A percentile compares a stretch with the other conserved stretches of the same genome.
phyloP scores from a whole-genome alignment of 1,284 basidiomycete genomes.

The Xerocomus minutiporus region DNA sequence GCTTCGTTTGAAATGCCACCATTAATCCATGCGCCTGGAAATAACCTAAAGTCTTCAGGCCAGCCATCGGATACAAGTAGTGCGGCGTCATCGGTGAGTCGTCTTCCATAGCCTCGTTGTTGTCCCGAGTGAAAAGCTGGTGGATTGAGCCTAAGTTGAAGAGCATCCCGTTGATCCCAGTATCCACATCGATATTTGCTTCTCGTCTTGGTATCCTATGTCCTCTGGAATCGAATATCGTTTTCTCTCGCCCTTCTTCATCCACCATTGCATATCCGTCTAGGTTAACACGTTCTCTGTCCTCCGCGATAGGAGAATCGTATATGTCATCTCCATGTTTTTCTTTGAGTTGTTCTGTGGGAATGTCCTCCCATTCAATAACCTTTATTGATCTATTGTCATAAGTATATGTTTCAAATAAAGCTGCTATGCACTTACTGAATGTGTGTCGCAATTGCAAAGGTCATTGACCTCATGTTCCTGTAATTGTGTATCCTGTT shows the following conservation, averaged over 20 bases:
- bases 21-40: slow-evolving; percentile 4
- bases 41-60: background rate
- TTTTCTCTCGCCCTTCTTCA: background rate
- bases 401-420: too few relatives aligned
- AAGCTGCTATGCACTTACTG: background rate
- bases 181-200: background rate
- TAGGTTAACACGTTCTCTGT: background rate
- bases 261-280: background rate
- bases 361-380: background rate
- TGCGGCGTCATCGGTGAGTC: background rate
- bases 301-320: background rate
- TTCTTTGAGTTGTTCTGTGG: background rate
- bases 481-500: background rate
- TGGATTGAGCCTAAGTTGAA: background rate
- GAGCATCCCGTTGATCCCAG: background rate
- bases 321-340: background rate
- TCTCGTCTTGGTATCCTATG: background rate
- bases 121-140: background rate
- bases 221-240: background rate
- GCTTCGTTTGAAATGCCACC: background rate
- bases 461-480: background rate
- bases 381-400: background rate
- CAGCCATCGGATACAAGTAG: slow-evolving; percentile 6
- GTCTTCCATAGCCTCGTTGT: background rate
- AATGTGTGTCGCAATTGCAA: slow-evolving; percentile 5